Evolutionary conservation across 176 grass and related monocot genomes (phyloP), one percentile per base, ranked within the genome.

Genomic region (Ananas comosus): DNA sequence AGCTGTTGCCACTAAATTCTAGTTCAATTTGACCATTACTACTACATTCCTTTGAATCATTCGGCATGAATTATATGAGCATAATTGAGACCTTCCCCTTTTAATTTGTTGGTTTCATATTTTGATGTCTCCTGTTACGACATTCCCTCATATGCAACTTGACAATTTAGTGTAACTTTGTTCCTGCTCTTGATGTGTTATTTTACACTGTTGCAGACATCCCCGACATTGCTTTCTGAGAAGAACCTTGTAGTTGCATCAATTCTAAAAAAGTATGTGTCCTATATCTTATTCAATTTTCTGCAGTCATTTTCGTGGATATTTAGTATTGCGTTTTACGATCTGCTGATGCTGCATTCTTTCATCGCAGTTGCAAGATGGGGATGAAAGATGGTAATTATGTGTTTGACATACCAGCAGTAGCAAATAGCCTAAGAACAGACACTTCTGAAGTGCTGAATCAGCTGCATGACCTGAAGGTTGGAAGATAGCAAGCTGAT

Each of bases 401-500:
- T 83, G 74, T 90, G 58, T 97, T 97, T 11, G 86, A 97, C 33
- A 64, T 90, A 78, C 85, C 89, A 80, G 81, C 51, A 80, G 27
- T 92, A 71, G 84, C 89, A 51, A 97, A 97, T 85, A 73, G 65
- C 74, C 65, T 92, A 68, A 56, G 66, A 22, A 86, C 74, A 59
- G 70, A 71, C 79, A 68, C 83, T 50, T 81, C 72, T 83, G 84
- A 97, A 83, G 67, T 85, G 21, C 57, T 83, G 64, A 85, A 97
- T 70, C 86, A 79, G 76, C 70, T 97, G 72, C 84, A 92, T 63
- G 64, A 81, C 65, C 77, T 97, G 59, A 97, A 97, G 93, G 93
- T 96, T 73, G 65, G 51, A 24, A 69, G 57, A 66, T 66, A 51
- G 24, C 56, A 81, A 57, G 11, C 17, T 50, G 21, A 68, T 24